Conservation (phyloP, 73 alveolate species). For the Paramecium primaurelia region DNA sequence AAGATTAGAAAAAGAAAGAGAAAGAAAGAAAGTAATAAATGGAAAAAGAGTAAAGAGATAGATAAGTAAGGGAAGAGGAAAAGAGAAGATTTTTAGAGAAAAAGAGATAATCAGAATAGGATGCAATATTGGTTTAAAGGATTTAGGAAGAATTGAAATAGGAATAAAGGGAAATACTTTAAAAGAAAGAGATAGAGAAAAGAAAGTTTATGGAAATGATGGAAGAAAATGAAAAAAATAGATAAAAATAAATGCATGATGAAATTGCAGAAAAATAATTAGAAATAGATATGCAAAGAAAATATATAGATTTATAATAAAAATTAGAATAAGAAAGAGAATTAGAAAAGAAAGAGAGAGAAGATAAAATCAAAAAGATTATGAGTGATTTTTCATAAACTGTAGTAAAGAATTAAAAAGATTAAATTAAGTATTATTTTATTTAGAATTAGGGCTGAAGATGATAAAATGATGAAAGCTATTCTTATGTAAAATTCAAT, state of each 20-base stretch:
- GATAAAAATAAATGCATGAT: constrained; percentile 29
- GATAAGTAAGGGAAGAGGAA: constrained; percentile 59
- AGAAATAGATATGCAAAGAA: constrained; percentile 31
- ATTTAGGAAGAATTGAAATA: constrained; percentile 44
- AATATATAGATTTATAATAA: constrained; percentile 23
- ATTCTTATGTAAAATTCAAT: constrained; percentile 26
- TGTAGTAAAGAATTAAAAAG: constrained; percentile 53
- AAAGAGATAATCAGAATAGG: constrained; percentile 50
- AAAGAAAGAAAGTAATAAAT: constrained; percentile 27
- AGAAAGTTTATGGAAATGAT: constrained; percentile 45
- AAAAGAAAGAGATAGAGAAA: constrained; percentile 16
- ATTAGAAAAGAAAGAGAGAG: constrained; percentile 54
- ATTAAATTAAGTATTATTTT: not conserved
- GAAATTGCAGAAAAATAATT: constrained; percentile 9
- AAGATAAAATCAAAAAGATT: constrained; percentile 50
- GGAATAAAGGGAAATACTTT: constrained; percentile 49
- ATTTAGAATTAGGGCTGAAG: constrained; percentile 34
- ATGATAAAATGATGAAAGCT: constrained; percentile 56
- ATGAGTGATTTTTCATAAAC: constrained; percentile 51
- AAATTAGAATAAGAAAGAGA: constrained; percentile 52
- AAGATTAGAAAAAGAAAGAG: constrained; percentile 47
- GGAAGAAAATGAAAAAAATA: constrained; percentile 55
- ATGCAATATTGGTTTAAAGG: constrained; percentile 46
- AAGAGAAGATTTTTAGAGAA: constrained; percentile 35
- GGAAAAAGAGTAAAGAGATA: constrained; percentile 58